Conservation (phyloP, 2,329 filamentous ascomycete species). For the Hypoxylon sp. region DNA sequence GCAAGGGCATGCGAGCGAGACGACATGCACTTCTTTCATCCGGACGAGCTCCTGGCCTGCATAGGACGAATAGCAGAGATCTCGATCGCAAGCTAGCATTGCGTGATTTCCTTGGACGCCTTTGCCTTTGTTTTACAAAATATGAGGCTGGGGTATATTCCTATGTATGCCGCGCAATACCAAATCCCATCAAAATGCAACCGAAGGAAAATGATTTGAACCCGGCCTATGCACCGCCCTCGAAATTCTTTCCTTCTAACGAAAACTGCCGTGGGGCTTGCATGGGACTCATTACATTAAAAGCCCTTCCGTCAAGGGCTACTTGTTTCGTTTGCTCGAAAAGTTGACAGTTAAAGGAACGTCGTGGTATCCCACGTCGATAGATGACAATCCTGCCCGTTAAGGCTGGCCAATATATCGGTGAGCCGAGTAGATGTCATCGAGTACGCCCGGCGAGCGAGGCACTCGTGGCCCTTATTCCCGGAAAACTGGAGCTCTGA, state of each 20-base stretch:
- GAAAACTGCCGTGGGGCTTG: slow-evolving; percentile 8
- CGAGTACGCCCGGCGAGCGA: slow-evolving; percentile 7
- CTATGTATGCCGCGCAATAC: slow-evolving; percentile 36
- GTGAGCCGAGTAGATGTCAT: slow-evolving; percentile 27
- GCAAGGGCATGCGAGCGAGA: not conserved
- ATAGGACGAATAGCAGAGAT: slow-evolving; percentile 8
- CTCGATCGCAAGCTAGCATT: slow-evolving; percentile 15
- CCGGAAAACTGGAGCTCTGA: slow-evolving; percentile 8
- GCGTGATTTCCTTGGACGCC: slow-evolving; percentile 31
- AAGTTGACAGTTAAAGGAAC: slow-evolving; percentile 19
- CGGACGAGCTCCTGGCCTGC: slow-evolving; percentile 9
- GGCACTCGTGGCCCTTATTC: slow-evolving; percentile 10
- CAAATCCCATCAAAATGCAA: slow-evolving; percentile 20
- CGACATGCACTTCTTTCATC: slow-evolving; percentile 10
- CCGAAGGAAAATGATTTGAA: slow-evolving; percentile 29
- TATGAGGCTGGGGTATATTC: slow-evolving; percentile 37
- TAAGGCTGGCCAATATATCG: slow-evolving; percentile 4
- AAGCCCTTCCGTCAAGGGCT: slow-evolving; percentile 2
- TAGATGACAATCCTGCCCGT: slow-evolving; percentile 11
- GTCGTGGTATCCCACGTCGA: slow-evolving; percentile 1
- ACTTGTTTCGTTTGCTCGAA: slow-evolving; percentile 22
- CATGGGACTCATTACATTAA: slow-evolving; percentile 19
- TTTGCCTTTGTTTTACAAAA: slow-evolving; percentile 34
- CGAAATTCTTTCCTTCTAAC: slow-evolving; percentile 18
- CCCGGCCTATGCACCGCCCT: slow-evolving; percentile 25